Conservation (phyloP, 225 moss, liverwort and hornwort genomes). For the Marchantia polymorpha region DNA sequence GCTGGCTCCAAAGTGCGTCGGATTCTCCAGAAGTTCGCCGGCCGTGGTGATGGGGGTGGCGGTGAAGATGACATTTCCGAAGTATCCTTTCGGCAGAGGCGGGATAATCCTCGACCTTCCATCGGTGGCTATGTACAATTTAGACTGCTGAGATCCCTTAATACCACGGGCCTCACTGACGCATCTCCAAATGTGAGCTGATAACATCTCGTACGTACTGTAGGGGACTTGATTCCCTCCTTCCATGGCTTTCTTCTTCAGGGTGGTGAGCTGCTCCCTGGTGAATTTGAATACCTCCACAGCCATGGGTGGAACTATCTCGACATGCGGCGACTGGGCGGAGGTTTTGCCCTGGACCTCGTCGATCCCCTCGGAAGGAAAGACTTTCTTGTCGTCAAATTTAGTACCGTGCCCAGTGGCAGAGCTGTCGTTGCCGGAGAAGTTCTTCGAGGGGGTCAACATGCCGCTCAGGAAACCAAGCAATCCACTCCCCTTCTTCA, state of each 20-base stretch:
- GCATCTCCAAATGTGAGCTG: conserved; percentile 92
- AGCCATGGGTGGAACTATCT: conserved; percentile 46
- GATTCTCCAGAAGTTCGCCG: conserved; percentile 59
- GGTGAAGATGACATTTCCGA: conserved; percentile 97
- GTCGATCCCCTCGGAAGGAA: not conserved
- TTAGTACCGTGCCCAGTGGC: not conserved
- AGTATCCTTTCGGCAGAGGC: conserved; percentile 81
- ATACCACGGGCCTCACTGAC: conserved; percentile 60
- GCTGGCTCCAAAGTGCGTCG: conserved; percentile 58
- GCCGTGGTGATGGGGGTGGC: conserved; percentile 70
- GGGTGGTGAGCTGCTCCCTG: conserved; percentile 48
- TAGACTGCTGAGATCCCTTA: conserved; percentile 51
- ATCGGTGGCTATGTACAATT: conserved; percentile 88
- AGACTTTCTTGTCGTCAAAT: not conserved
- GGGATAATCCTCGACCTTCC: conserved; percentile 68
- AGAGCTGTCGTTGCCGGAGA: not conserved
- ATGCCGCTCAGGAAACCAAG: conserved; percentile 13
- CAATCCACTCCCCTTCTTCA: not conserved
- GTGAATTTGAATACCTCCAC: conserved; percentile 70
- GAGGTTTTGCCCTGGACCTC: not conserved
- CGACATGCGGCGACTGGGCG: conserved; percentile 9
- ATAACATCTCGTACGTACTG: conserved; percentile 96
- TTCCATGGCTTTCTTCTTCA: conserved; percentile 65
- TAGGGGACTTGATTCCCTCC: conserved; percentile 44
- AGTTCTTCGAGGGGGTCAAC: not conserved